Conservation (phyloP, 169 alveolate species). For the Eimeria praecox region DNA sequence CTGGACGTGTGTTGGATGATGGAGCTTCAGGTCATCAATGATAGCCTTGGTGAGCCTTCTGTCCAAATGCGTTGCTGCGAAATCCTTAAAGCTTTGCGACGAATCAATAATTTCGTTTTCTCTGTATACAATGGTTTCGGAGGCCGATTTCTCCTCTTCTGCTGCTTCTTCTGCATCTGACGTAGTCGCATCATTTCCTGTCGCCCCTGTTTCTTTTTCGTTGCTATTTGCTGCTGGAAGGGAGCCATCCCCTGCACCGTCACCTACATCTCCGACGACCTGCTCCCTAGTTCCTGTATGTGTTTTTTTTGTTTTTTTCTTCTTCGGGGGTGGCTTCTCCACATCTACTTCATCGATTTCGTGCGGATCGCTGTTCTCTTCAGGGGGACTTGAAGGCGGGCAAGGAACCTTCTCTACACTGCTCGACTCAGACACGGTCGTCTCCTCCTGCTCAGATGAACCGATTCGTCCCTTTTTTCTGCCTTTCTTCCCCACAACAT, state of each 20-base stretch:
- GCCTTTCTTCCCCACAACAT: neutral
- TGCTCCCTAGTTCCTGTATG: neutral
- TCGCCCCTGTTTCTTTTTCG: slow-evolving; percentile 50
- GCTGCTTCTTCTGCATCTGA: neutral
- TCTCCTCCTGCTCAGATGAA: neutral
- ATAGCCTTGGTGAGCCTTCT: slow-evolving; percentile 76
- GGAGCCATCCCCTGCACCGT: neutral
- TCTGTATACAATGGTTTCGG: slow-evolving; percentile 1
- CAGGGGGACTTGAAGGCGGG: no score
- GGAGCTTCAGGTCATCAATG: slow-evolving; percentile 47
- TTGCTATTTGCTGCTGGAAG: neutral
- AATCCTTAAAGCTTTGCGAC: slow-evolving; percentile 66
- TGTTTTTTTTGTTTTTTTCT: neutral
- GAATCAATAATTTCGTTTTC: slow-evolving; percentile 58
- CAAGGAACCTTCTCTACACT: neutral
- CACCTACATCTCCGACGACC: neutral
- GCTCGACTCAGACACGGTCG: neutral
- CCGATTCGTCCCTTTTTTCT: neutral
- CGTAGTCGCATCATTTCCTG: neutral
- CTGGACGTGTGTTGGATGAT: slow-evolving; percentile 82
- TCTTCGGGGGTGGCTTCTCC: neutral
- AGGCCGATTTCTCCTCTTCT: slow-evolving; percentile 12
- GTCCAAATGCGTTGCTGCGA: slow-evolving; percentile 74
- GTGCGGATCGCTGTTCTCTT: neutral
- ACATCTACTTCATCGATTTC: neutral